Conservation (phyloP, 202 grass and related monocot species). For the Schoenoplectus triqueter region DNA sequence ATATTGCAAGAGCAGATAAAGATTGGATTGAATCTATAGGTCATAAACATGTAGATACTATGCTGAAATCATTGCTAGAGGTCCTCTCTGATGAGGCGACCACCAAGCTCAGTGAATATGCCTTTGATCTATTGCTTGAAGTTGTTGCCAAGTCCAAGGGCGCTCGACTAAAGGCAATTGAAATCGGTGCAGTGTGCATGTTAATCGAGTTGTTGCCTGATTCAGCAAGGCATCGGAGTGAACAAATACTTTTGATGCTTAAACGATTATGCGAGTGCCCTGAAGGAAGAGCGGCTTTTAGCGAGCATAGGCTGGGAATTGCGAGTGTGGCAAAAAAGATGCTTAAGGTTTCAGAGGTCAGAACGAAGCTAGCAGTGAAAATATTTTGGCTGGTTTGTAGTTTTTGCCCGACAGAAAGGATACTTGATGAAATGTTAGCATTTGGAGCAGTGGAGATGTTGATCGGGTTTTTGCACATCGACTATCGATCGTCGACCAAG, state of each 20-base stretch:
- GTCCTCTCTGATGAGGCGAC: constrained; percentile 73
- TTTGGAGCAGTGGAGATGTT: constrained; percentile 71
- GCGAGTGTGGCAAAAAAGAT: constrained; percentile 66
- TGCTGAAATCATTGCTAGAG: constrained; percentile 76
- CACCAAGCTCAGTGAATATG: constrained; percentile 65
- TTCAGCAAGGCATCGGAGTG: constrained; percentile 48
- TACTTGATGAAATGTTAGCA: constrained; percentile 79
- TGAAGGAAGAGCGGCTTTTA: constrained; percentile 68
- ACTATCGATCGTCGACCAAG: constrained; percentile 59
- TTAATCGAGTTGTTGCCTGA: constrained; percentile 77
- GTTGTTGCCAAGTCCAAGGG: constrained; percentile 44
- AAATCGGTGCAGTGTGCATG: constrained; percentile 68
- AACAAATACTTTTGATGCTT: constrained; percentile 72
- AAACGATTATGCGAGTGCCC: constrained; percentile 75
- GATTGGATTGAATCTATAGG: constrained; percentile 48
- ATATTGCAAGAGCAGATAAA: constrained; percentile 47
- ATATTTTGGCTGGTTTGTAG: constrained; percentile 69
- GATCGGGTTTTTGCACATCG: constrained; percentile 63
- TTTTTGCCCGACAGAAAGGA: constrained; percentile 57
- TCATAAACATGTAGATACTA: constrained; percentile 40
- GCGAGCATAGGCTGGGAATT: constrained; percentile 65
- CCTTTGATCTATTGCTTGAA: constrained; percentile 68
- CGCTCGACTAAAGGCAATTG: constrained; percentile 51
- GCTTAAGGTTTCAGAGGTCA: constrained; percentile 64
- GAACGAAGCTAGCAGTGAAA: constrained; percentile 70